These are phyloP conservation scores for Vitis labrusca DNA, from an alignment of 164 flowering plant species.

Conservation along the genomic window DNA sequence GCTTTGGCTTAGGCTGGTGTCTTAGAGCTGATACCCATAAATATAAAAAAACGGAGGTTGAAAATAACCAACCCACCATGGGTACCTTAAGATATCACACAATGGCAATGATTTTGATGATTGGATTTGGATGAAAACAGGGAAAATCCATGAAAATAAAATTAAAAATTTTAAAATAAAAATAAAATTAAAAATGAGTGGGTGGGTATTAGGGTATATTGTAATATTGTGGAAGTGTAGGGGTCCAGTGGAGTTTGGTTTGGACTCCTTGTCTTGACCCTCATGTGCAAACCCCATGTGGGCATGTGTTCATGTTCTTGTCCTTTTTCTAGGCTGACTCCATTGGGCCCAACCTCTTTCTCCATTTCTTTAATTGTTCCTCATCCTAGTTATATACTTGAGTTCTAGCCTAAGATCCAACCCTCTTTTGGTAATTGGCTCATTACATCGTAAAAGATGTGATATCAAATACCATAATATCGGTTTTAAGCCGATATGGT, in stretches of 20 bases:
- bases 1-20: too few species aligned
- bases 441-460: too few species aligned
- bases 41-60: too few species aligned
- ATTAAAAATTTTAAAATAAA: not conserved
- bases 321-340: conserved; percentile 7
- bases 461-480: too few species aligned
- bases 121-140: not conserved
- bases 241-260: not conserved
- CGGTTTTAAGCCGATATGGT: too few species aligned
- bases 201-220: not conserved
- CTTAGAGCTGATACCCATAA: too few species aligned
- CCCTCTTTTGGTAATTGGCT: too few species aligned
- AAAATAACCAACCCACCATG: not conserved
- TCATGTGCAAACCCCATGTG: conserved; percentile 50
- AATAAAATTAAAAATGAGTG: not conserved
- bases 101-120: conserved; percentile 2
- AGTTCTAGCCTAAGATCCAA: too few species aligned
- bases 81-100: not conserved
- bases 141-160: not conserved
- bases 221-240: conserved; percentile 4
- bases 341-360: conserved; percentile 3
- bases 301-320: conserved; percentile 29
- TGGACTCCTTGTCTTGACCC: conserved; percentile 9
- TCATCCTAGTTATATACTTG: not conserved
- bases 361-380: not conserved